These are phyloP conservation scores for Cladosporium oxysporum DNA, from an alignment of 2,329 filamentous ascomycete genomes.

Conservation along the genomic window DNA sequence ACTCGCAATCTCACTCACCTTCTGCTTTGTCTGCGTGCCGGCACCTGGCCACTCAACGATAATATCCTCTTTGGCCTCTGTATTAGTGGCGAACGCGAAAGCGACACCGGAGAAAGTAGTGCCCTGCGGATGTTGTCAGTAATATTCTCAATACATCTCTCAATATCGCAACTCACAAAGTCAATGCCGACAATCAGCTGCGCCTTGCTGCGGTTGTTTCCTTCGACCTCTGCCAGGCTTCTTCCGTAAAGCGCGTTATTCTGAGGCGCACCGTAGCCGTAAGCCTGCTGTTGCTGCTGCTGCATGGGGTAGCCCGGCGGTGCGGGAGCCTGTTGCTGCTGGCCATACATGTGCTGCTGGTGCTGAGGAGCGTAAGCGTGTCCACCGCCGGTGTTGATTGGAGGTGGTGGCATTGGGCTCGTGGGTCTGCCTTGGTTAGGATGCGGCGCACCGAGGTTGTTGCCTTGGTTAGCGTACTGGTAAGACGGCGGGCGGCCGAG, in stretches of 20 bases:
- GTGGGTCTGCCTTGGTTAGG: constrained; percentile 51
- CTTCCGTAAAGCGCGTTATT: constrained; percentile 27
- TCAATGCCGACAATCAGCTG: constrained; percentile 99
- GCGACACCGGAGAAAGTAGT: constrained; percentile 98
- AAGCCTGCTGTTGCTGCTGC: constrained; percentile 24
- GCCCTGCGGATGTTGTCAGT: constrained; percentile 57
- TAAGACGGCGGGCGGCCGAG: constrained; percentile 66
- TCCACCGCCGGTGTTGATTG: constrained; percentile 51
- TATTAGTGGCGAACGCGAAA: constrained; percentile 91
- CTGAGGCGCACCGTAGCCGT: constrained; percentile 21
- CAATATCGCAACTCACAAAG: constrained; percentile 66
- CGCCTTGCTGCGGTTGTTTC: constrained; percentile 85
- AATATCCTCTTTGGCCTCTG: constrained; percentile 96
- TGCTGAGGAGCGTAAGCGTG: constrained; percentile 53
- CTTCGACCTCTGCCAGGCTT: constrained; percentile 69
- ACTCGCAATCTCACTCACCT: constrained; percentile 67
- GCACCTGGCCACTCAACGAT: constrained; percentile 99
- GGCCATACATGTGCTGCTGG: constrained; percentile 44
- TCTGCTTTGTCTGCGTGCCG: constrained; percentile 97
- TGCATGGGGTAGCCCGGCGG: constrained; percentile 43
- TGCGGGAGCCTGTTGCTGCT: constrained; percentile 29
- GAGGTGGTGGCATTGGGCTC: constrained; percentile 45
- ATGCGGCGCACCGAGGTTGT: constrained; percentile 39
- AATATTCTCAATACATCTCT: neutral
- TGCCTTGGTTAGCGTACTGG: constrained; percentile 52